A percentile compares a stretch with the other conserved stretches of the same genome.
Evolutionary conservation across 495 filamentous ascomycete species (phyloP).

Genomic region (Evernia prunastri): DNA sequence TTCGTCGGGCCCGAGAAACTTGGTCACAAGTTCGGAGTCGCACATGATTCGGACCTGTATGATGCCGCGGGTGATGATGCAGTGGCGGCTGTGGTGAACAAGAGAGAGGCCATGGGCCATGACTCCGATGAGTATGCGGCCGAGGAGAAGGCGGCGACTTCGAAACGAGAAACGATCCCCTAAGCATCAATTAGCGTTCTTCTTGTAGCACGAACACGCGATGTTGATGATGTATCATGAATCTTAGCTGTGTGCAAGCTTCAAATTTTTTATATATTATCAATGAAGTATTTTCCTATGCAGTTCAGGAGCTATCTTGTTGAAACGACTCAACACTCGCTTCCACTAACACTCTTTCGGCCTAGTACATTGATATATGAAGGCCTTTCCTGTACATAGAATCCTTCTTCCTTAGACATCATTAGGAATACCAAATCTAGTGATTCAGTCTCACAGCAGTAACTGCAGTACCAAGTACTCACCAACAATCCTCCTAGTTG

Average conservation of each 20-base stretch:
- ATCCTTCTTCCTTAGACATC: too few relatives aligned
- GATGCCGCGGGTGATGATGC: slow-evolving; percentile 43
- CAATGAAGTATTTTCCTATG: too few relatives aligned
- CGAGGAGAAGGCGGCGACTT: not conserved
- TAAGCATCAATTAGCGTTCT: not conserved
- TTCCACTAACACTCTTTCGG: too few relatives aligned
- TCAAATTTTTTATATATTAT: too few relatives aligned
- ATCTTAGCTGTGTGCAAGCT: not conserved
- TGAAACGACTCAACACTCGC: too few relatives aligned
- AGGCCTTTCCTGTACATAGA: too few relatives aligned
- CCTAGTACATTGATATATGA: too few relatives aligned
- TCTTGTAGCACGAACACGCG: not conserved
- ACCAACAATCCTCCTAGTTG: too few relatives aligned
- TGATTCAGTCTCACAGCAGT: too few relatives aligned
- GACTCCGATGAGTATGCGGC: slow-evolving; percentile 8
- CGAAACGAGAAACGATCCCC: not conserved
- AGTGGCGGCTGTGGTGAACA: slow-evolving; percentile 25
- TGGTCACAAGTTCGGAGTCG: slow-evolving; percentile 58
- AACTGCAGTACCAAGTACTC: too few relatives aligned
- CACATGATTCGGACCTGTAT: slow-evolving; percentile 57
- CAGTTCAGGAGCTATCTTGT: too few relatives aligned
- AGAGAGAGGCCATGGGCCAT: slow-evolving; percentile 12
- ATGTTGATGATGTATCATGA: not conserved
- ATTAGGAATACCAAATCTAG: too few relatives aligned
- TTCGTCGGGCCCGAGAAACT: slow-evolving; percentile 72